Evolutionary conservation across 2,329 filamentous ascomycete species (phyloP), one percentile per base, ranked within the genome.

Genomic region (Chaetomiaceae sp.): DNA sequence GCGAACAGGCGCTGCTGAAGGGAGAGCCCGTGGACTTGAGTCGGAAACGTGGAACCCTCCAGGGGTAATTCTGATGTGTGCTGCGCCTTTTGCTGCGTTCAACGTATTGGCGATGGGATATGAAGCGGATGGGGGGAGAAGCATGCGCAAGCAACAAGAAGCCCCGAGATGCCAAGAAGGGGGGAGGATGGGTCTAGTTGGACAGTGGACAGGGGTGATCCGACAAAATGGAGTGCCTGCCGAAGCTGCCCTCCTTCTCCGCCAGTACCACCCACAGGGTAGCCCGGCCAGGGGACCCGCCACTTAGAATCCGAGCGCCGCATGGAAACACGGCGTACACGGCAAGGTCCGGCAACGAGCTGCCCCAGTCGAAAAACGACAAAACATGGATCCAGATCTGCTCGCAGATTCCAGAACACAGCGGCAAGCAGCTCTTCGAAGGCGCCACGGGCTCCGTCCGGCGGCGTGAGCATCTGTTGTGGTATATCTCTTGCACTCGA

Each of bases 191-290:
- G 35, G 21, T 25, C n/a, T n/a, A n/a, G n/a, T n/a, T n/a, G n/a
- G n/a, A n/a, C n/a, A n/a, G n/a, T 23, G 27, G 27, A 34, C 19
- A 23, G 42, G 19, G 25, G 27, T 31, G 34, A 45, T 42, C 38
- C 21, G 31, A 49, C 19, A 47, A 42, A 49, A 52, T 54, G 42
- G 14, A 19, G 21, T 40, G 51, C 53, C 42, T 48, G 54, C 56
- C 55, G 55, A 52, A 52, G 52, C 44, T 51, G 44, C 34, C 33
- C 37, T 16, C 34, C 30, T 16, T 48, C 30, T 37, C 42, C 51
- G 51, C 51, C 47, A 46, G 47, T 51, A n/a, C n/a, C n/a, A n/a
- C n/a, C n/a, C n/a, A 39, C 54, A 54, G 44, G 51, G 50, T 34
- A 23, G 16, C 5, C 40, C n/a, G 34, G 25, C 41, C 35, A 5